These are phyloP conservation scores for Cylindricascospora bacillispora DNA, from an alignment of 1,139 yeast genomes.

Conservation along the genomic window DNA sequence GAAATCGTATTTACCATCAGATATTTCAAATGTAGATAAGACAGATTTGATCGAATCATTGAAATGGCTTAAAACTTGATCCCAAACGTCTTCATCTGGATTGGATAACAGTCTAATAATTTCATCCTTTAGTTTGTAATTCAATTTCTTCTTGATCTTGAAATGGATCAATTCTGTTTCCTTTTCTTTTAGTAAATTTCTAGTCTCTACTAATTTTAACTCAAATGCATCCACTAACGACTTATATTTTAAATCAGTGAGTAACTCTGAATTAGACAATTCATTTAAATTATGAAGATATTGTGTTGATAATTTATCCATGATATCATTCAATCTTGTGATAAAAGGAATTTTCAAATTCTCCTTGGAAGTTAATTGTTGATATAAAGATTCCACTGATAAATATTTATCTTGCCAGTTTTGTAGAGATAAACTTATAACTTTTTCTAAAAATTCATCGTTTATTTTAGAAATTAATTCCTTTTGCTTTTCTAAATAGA, in stretches of 20 bases:
- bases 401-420: slow-evolving; percentile 4
- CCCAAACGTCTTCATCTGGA: slow-evolving; percentile 22
- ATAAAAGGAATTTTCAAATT: slow-evolving; percentile 11
- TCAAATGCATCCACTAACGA: neutral
- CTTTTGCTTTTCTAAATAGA: slow-evolving; percentile 49
- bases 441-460: slow-evolving; percentile 28
- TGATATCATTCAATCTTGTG: slow-evolving; percentile 15
- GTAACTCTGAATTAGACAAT: slow-evolving; percentile 9
- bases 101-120: slow-evolving; percentile 16
- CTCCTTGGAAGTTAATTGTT: slow-evolving; percentile 8
- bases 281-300: slow-evolving; percentile 7
- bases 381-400: slow-evolving; percentile 5
- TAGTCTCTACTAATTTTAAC: neutral
- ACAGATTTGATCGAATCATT: slow-evolving; percentile 28
- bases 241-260: slow-evolving; percentile 4
- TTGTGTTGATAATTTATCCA: slow-evolving; percentile 2
- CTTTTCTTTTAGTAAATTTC: slow-evolving; percentile 1
- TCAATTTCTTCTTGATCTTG: slow-evolving; percentile 13
- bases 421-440: slow-evolving; percentile 4
- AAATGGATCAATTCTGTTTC: slow-evolving; percentile 14
- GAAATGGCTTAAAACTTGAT: slow-evolving; percentile 31
- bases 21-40: slow-evolving; percentile 22
- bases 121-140: slow-evolving; percentile 19
- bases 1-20: slow-evolving; percentile 37
- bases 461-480: slow-evolving; percentile 38